Conservation (phyloP, 208 protist species). For the Naegleria gruberi region DNA sequence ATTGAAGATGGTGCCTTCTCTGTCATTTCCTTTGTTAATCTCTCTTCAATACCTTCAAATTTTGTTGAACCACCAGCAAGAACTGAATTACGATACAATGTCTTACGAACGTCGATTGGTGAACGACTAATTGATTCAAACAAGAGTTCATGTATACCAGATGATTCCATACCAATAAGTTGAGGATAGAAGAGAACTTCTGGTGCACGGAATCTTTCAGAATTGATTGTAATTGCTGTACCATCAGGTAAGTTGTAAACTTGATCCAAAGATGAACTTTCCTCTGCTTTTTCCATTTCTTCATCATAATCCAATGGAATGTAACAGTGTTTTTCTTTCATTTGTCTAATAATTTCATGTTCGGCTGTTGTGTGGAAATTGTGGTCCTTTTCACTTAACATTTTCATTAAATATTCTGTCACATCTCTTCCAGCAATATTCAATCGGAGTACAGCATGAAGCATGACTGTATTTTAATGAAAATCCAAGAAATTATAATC, state of each 20-base stretch:
- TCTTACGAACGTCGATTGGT: slow-evolving; percentile 72
- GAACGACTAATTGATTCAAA: slow-evolving; percentile 95
- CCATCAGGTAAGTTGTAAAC: slow-evolving; percentile 62
- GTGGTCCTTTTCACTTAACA: slow-evolving; percentile 63
- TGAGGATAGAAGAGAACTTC: slow-evolving; percentile 92
- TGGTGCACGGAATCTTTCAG: slow-evolving; percentile 77
- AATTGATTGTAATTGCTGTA: slow-evolving; percentile 66
- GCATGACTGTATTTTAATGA: background rate
- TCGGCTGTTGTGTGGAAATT: slow-evolving; percentile 64
- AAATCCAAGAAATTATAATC: background rate
- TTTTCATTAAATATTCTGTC: slow-evolving; percentile 59
- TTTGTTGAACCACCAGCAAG: slow-evolving; percentile 88
- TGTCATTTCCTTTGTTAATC: slow-evolving; percentile 87
- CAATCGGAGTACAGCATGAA: background rate
- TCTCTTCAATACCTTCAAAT: slow-evolving; percentile 89
- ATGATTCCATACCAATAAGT: slow-evolving; percentile 81
- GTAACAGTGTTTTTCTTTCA: slow-evolving; percentile 58
- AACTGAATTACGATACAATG: slow-evolving; percentile 77
- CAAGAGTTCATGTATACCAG: slow-evolving; percentile 88
- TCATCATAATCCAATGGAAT: slow-evolving; percentile 34
- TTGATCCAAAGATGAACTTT: slow-evolving; percentile 40
- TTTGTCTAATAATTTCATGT: slow-evolving; percentile 65
- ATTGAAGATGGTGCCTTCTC: slow-evolving; percentile 77
- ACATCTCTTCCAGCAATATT: slow-evolving; percentile 48
- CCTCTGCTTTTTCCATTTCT: slow-evolving; percentile 53